Evolutionary conservation across 164 flowering plant genomes (phyloP).

Genomic region (Platanus orientalis): DNA sequence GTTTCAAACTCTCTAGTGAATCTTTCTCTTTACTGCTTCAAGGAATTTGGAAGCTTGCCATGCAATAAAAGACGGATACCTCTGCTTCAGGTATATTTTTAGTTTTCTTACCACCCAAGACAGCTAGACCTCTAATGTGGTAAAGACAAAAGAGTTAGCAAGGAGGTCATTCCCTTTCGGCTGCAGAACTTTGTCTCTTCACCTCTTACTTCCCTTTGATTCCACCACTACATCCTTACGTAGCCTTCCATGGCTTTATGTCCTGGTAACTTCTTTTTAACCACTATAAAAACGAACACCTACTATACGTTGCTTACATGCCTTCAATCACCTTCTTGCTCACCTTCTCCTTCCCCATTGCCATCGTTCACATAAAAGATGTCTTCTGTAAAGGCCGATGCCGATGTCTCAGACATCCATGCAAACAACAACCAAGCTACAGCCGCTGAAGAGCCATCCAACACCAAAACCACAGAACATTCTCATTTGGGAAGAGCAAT

Average conservation of each 20-base stretch:
- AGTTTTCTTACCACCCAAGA: constrained; percentile 31
- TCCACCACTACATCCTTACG: constrained; percentile 17
- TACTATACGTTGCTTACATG: neutral
- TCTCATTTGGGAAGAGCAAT: constrained; percentile 33
- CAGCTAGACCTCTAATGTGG: constrained; percentile 9
- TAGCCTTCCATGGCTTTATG: constrained; percentile 14
- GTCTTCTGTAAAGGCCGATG: constrained; percentile 26
- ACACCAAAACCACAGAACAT: neutral
- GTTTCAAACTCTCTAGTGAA: too few relatives aligned
- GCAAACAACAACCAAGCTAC: constrained; percentile 13
- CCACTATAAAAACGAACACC: constrained; percentile 1
- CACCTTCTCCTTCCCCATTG: neutral
- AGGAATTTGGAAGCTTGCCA: constrained; percentile 3
- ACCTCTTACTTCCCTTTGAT: constrained; percentile 3
- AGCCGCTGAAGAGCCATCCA: constrained; percentile 2
- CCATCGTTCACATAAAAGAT: constrained; percentile 12
- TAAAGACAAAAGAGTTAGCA: constrained; percentile 1
- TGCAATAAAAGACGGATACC: neutral
- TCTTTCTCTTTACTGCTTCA: neutral
- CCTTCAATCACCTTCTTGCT: neutral
- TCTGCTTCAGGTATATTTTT: constrained; percentile 9
- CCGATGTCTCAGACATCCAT: constrained; percentile 13
- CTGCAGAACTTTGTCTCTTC: constrained; percentile 6
- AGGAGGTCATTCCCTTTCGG: constrained; percentile 35
- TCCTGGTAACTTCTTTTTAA: neutral